Base-by-base conservation (phyloP, 139 green algal species). In the Volvox africanus region DNA sequence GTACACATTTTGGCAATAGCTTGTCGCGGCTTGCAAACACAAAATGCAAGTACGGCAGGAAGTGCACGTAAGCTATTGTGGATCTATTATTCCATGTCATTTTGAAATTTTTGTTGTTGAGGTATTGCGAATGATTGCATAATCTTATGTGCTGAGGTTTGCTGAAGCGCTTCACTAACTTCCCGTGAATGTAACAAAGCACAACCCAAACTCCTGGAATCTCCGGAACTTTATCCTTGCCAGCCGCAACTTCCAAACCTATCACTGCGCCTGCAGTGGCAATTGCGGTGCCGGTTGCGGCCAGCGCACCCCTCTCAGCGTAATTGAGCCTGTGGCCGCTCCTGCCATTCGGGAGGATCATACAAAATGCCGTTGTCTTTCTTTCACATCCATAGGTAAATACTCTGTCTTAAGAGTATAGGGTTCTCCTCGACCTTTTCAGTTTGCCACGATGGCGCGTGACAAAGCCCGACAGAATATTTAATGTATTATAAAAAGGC, bases 301-400 rank as follows among this genome's bases (percentile, higher is more conserved):
- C 22, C 37, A 67, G 36, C 36, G 36, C 36, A 84, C 22, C 50
- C 11, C 19, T 65, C 19, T 21, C 61, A 61, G 80, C 24, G 44
- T 30, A n/a, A n/a, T 44, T 6, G 50, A 73, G 30, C 50, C 81
- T 24, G 24, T 61, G 24, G 69, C 28, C 17, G 37, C 28, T 35
- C 18, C 85, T 0, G 37, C 67, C 22, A 30, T 89, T 30, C 85
- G 85, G 18, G 85, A 89, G 37, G 85, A 89, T 50, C 85, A 89
- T 89, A 5, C 85, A 89, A 28, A 89, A 82, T 37, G 85, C 85
- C 2, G 85, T 89, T 1, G 85, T 67, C 50, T 89, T 89, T 28
- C 22, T 89, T 9, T 89, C 85, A 9, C 85, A 89, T 61, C 85
- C 85, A 35, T 26, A 71, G 44, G 85, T 89, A 37, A 30, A 37